Base-by-base conservation (phyloP, 257 asterid species). In the Parsonsia alboflavescens region DNA sequence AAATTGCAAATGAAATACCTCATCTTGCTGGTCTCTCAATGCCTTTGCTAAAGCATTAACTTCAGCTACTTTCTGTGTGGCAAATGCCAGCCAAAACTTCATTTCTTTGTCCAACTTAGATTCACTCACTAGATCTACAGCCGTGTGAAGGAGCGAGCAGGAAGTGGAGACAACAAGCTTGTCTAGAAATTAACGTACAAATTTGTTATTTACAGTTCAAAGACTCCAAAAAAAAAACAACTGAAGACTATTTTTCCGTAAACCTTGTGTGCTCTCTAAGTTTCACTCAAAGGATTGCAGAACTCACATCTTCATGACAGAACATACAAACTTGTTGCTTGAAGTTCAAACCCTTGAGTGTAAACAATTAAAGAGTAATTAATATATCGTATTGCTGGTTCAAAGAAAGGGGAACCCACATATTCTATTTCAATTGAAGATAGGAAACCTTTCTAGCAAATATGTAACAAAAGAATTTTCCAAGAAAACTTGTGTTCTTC, bases 161-260 rank as follows among this genome's bases (percentile, higher is more conserved):
- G 99, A 94, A 45, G 99, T 89, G 75, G 99, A 94, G 69, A 92
- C 96, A 68, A 94, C 95, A 77, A 94, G 97, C 85, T 94, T 94
- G 89, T 89, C 97, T 93, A 19, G 61, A 54, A 54, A 7, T 21
- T 54, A n/a, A 54, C 11, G n/a, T 54, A 19, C 0, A 54, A 54
- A 54, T 54, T 54, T 54, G 12, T 54, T 21, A 54, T 54, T 21
- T 46, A 46, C 61, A 21, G 61, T 54, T 12, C 26, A 54, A 26
- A 54, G 24, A n/a, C 61, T 54, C 61, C 61, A 54, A 22, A 11
- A 1, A 54, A 21, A 52, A 54, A 21, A 10, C 6, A 53, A 17
- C 21, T 7, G 21, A 5, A 1, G 19, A 6, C 7, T 17, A 53
- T 6, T 53, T 11, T 19, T 24, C 22, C 2, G 7, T 19, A 53